phyloP scores from a whole-genome alignment of 2,329 filamentous ascomycete species.

The Aureobasidium leucospermi region DNA sequence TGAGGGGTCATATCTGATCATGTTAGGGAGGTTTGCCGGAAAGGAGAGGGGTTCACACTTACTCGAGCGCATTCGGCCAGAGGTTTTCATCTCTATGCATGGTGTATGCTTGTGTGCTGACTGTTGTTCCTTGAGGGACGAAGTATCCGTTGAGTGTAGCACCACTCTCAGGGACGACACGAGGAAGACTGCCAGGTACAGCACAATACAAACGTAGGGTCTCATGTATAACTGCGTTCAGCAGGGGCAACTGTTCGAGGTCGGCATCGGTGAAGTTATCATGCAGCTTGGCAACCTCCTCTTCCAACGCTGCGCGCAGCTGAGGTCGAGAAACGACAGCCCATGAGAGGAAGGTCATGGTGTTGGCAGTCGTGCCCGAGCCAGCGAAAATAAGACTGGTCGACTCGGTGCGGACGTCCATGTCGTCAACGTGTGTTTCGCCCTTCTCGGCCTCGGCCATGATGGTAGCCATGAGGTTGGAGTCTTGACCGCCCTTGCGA shows the following conservation, averaged over 20 bases:
- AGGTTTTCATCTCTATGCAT: conserved; percentile 28
- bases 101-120: conserved; percentile 33
- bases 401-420: conserved; percentile 22
- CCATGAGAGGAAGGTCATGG: conserved; percentile 18
- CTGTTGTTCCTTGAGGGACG: conserved; percentile 29
- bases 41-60: neutral
- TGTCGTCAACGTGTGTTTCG: conserved; percentile 15
- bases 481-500: conserved; percentile 12
- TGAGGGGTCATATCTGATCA: conserved; percentile 27
- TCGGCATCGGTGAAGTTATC: conserved; percentile 20
- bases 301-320: conserved; percentile 14
- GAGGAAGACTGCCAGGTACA: conserved; percentile 29
- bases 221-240: conserved; percentile 33
- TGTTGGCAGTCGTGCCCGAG: conserved; percentile 21
- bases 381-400: conserved; percentile 23
- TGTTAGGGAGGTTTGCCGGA: neutral
- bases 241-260: conserved; percentile 24
- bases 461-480: conserved; percentile 19
- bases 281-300: conserved; percentile 16
- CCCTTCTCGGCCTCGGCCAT: conserved; percentile 19
- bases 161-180: conserved; percentile 29
- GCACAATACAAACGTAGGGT: conserved; percentile 32
- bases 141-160: conserved; percentile 28
- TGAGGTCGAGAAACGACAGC: conserved; percentile 14
- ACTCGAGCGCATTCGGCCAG: conserved; percentile 19